phyloP scores from a whole-genome alignment of 805 yeast genomes.

The Clavispora phyllophila region DNA sequence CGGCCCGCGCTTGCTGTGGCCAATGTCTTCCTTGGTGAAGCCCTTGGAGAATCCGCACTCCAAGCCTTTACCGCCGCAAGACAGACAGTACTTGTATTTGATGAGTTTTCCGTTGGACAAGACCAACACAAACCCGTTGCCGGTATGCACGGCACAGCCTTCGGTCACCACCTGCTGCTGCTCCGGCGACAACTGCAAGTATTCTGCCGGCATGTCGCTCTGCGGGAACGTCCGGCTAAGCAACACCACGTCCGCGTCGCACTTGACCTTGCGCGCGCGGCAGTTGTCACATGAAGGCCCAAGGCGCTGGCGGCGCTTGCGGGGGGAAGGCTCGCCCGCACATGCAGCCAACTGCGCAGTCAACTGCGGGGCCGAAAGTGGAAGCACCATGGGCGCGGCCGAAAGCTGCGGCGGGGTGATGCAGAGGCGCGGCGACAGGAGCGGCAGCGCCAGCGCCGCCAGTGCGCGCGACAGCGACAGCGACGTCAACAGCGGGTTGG shows the following conservation, averaged over 20 bases:
- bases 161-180: constrained; percentile 8
- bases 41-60: constrained; percentile 60
- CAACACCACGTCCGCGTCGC: constrained; percentile 59
- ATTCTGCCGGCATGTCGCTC: constrained; percentile 5
- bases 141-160: constrained; percentile 15
- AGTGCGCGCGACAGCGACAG: constrained; percentile 17
- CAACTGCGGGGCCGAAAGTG: neutral
- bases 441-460: constrained; percentile 18
- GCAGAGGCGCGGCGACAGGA: constrained; percentile 12
- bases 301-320: constrained; percentile 53
- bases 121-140: constrained; percentile 13
- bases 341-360: neutral
- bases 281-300: constrained; percentile 77
- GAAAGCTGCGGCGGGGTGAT: neutral
- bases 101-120: constrained; percentile 32
- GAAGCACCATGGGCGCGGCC: constrained; percentile 1
- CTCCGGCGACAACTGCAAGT: constrained; percentile 5
- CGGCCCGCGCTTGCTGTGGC: constrained; percentile 26
- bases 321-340: constrained; percentile 5
- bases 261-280: constrained; percentile 63
- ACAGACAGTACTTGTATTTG: constrained; percentile 50
- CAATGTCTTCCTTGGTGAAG: constrained; percentile 57
- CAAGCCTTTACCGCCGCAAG: constrained; percentile 44
- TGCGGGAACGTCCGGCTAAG: constrained; percentile 19
- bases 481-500: constrained; percentile 16